These are phyloP conservation scores for Fusarium domesticum DNA, from an alignment of 2,329 filamentous ascomycete species.

Conservation along the genomic window DNA sequence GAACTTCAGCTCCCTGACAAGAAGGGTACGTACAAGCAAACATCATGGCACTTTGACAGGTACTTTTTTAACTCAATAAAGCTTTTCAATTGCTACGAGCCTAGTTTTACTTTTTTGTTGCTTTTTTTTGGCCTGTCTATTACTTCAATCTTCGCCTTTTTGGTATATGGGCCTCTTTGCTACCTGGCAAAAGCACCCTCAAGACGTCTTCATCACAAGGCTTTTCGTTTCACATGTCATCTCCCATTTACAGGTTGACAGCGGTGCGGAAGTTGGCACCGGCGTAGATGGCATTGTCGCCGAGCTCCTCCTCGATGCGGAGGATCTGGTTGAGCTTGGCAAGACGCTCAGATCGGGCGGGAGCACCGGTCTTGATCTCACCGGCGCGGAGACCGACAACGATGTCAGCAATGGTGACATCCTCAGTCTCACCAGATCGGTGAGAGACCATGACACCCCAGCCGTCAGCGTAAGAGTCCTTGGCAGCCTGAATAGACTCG, in stretches of 20 bases:
- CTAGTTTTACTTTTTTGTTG: slow-evolving; percentile 26
- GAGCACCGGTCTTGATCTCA: slow-evolving; percentile 99
- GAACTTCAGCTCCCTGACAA: too few relatives aligned
- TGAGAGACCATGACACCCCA: slow-evolving; percentile 99
- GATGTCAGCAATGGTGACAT: slow-evolving; percentile 98
- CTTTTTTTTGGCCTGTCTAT: slow-evolving; percentile 28
- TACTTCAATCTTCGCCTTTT: slow-evolving; percentile 26
- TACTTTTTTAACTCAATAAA: slow-evolving; percentile 19
- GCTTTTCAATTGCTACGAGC: slow-evolving; percentile 19
- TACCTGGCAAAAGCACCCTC: slow-evolving; percentile 18
- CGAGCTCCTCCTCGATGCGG: slow-evolving; percentile 98
- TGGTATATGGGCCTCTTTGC: slow-evolving; percentile 25
- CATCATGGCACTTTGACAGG: background rate
- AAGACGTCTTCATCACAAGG: slow-evolving; percentile 25
- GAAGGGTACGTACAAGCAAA: too few relatives aligned
- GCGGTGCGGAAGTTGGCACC: slow-evolving; percentile 88
- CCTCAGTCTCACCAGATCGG: slow-evolving; percentile 98
- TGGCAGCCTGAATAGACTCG: slow-evolving; percentile 98
- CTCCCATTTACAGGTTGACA: slow-evolving; percentile 71
- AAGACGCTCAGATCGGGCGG: slow-evolving; percentile 92
- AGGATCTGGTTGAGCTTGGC: slow-evolving; percentile 99
- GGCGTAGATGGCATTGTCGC: slow-evolving; percentile 85
- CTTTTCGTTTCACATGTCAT: slow-evolving; percentile 14
- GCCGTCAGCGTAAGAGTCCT: slow-evolving; percentile 91
- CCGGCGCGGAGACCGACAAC: slow-evolving; percentile 94